Base-by-base conservation (phyloP, 192 early-diverging fungal species). In the Backusella sp. region DNA sequence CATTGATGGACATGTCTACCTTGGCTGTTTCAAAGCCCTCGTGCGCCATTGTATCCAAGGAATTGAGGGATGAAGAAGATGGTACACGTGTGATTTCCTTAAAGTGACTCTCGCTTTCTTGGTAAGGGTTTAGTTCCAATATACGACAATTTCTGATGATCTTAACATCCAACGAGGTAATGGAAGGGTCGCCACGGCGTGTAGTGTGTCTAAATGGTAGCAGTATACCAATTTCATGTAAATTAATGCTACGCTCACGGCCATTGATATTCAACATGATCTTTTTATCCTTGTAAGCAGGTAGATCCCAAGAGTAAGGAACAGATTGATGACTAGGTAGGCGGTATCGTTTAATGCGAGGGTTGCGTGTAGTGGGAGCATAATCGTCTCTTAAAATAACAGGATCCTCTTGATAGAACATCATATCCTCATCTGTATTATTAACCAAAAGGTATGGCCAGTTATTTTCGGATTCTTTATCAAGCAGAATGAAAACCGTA, bases 401-500 rank as follows among this genome's bases (percentile, higher is more conserved):
- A 36, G 81, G 76, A 23, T 82, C 92, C 75, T 90, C 83, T 86
- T 97, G 96, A 86, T 91, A 96, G 52, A 98, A 89, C 0, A 82
- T 80, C 30, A 98, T 87, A 68, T 93, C 91, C 42, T 86, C 86
- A 9, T 87, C 84, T 0, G 91, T 91, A 30, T 86, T 70, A 83
- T 97, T 97, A 21, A 94, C 92, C 49, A 99, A 89, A 26, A 87
- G 83, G 69, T 93, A 96, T 21, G 98, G 98, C 98, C 98, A 99
- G 56, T 89, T 86, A 8, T 86, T 88, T 19, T 70, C 52, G 41
- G 90, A 88, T 73, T 93, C 91, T 65, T 91, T 88, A 73, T 90
- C 87, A 70, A 97, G 86, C 4, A 95, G 80, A 30, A 99, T 88
- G 82, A 97, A 98, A 28, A 99, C 80, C 2, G 95, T 97, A 1